Evolutionary conservation across 2,329 filamentous ascomycete species (phyloP), one percentile per base, ranked within the genome.

Genomic region (Phialocephala sp.): DNA sequence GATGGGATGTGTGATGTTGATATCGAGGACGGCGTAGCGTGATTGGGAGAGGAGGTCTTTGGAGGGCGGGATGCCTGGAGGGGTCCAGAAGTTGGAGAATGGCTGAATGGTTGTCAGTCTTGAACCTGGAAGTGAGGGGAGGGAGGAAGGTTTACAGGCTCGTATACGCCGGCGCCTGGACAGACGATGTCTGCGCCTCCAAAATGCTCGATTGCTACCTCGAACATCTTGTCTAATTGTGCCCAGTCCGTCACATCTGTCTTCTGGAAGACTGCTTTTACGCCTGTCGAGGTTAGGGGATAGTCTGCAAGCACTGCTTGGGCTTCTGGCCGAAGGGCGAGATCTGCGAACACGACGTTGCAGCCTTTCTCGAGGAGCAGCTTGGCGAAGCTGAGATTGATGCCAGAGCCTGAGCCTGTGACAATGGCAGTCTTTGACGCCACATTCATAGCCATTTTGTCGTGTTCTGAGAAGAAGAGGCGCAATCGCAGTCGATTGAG

Each of bases 321-420:
- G 1, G 82, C 80, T 65, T 83, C 80, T 0, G 80, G 79, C 0
- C 81, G 77, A 0, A 84, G 74, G 0, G 74, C 66, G 0, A 84
- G 67, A 68, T 84, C 82, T 45, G 79, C 82, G 5, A 84, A 70
- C 4, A 83, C 71, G 18, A 84, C 81, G 60, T 81, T 82, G 73
- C 81, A 83, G 43, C 75, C 74, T 27, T 74, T 75, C 8, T 70
- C 69, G 0, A 84, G 74, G 1, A 84, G 77, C 0, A 83, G 75
- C 22, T 77, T 69, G 4, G 81, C 80, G 52, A 84, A 83, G 2
- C 73, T 74, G 11, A 83, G 73, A 64, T 80, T 81, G 65, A 83
- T 83, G 81, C 83, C 84, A 56, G 83, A 85, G 32, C 84, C 84
- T 45, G 82, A 84, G 37, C 84, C 84, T 12, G 84, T 86, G 36